Conservation (phyloP, 305 asterid genomes). For the Stenogyne calaminthoides region DNA sequence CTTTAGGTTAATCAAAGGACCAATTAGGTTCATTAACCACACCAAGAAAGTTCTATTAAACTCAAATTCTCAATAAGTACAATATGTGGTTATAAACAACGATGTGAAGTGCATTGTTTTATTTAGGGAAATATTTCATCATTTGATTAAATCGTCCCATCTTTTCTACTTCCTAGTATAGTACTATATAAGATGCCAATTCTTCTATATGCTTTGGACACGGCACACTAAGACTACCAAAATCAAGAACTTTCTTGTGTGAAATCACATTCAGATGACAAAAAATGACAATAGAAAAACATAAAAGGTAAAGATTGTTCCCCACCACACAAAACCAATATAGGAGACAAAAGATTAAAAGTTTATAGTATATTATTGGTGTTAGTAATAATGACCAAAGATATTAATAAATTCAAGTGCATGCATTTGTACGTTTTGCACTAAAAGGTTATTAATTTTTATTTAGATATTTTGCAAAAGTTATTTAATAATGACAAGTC, state of each 20-base stretch:
- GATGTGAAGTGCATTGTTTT: background rate
- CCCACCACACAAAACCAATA: no score
- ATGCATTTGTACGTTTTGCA: slow-evolving; percentile 30
- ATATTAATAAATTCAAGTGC: slow-evolving; percentile 30
- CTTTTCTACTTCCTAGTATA: background rate
- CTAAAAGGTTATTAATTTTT: no score
- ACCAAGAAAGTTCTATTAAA: background rate
- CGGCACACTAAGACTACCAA: slow-evolving; percentile 1
- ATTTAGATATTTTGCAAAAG: no score
- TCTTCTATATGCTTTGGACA: background rate
- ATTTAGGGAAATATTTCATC: background rate
- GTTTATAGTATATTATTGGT: slow-evolving; percentile 27
- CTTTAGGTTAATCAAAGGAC: background rate
- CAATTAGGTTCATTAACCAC: slow-evolving; percentile 10
- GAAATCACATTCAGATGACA: slow-evolving; percentile 31
- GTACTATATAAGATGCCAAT: slow-evolving; percentile 19
- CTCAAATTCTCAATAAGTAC: background rate
- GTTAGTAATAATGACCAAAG: slow-evolving; percentile 6
- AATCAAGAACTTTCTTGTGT: slow-evolving; percentile 23
- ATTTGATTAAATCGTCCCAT: slow-evolving; percentile 1
- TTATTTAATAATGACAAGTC: no score
- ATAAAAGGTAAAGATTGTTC: slow-evolving; percentile 28
- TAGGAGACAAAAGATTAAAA: slow-evolving; percentile 22
- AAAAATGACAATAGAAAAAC: slow-evolving; percentile 19
- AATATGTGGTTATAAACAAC: slow-evolving; percentile 14